Conservation (phyloP, 106 monocot species). For the Dendrobium catenatum region DNA sequence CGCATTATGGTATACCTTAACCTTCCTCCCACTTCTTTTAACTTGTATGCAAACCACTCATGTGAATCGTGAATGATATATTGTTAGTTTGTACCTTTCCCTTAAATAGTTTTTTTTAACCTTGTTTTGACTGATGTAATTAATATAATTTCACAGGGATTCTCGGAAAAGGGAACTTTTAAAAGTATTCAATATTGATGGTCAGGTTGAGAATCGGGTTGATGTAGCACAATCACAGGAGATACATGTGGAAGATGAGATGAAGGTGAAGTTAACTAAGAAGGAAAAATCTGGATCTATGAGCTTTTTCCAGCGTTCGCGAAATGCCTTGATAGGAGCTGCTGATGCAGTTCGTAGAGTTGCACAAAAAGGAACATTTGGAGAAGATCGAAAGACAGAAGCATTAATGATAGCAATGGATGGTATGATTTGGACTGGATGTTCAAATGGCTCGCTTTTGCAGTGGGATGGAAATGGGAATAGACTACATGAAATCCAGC, state of each 20-base stretch:
- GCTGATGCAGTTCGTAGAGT: conserved; percentile 91
- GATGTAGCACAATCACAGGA: conserved; percentile 47
- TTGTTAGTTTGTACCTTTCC: background rate
- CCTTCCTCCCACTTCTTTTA: background rate
- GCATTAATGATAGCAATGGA: conserved; percentile 57
- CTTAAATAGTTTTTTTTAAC: background rate
- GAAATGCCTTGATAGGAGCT: conserved; percentile 89
- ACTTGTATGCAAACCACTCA: background rate
- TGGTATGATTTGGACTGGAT: conserved; percentile 86
- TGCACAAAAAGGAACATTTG: conserved; percentile 76
- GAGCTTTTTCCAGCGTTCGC: conserved; percentile 85
- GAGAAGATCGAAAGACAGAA: conserved; percentile 71
- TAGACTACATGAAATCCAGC: conserved; percentile 66
- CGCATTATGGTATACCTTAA: conserved; percentile 68
- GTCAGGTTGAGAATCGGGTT: conserved; percentile 59
- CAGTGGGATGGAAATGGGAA: conserved; percentile 96
- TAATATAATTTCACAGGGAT: conserved; percentile 51
- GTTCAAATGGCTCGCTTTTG: conserved; percentile 69
- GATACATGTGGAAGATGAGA: conserved; percentile 57
- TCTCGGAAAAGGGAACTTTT: conserved; percentile 80
- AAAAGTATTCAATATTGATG: conserved; percentile 86
- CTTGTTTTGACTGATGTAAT: background rate
- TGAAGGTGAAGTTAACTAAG: conserved; percentile 68
- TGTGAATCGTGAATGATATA: background rate
- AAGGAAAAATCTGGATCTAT: conserved; percentile 78